Base-by-base conservation (phyloP, 805 yeast species). In the Candida ortonii region DNA sequence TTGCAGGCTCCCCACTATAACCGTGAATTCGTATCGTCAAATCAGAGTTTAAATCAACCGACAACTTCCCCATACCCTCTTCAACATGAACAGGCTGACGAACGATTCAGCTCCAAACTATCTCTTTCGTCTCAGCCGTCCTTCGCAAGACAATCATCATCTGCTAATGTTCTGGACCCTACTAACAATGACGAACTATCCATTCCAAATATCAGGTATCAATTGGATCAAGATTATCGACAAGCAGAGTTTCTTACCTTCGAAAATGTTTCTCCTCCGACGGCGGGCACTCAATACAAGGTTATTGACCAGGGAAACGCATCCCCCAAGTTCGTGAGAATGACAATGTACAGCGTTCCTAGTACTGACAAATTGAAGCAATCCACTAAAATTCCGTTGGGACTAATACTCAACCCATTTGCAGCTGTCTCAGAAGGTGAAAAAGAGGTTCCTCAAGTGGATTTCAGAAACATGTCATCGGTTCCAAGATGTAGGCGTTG, bases 401-500 rank as follows among this genome's bases (percentile, higher is more conserved):
- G 95, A 1, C 62, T 90, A 38, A 68, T 87, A 3, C 62, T 88
- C 15, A 75, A 86, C 34, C 98, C 98, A 4, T 87, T 93, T 67
- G 95, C 96, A 0, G 78, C 78, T 9, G 46, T 60, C 9, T 35
- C 22, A 6, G 60, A 67, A 1, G 74, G 71, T 30, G 80, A 71
- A 11, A 76, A 73, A 2, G 61, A 61, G 0, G 73, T 88, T 2
- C 94, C 95, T 0, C 68, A 71, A 4, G 79, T 81, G 5, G 89
- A 85, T 52, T 73, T 75, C 64, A 61, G 68, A 16, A 52, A 53
- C 6, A 53, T 66, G 25, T 69, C 69, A 11, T 86, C 87, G 1
- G 95, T 96, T 0, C 80, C 94, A 21, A 74, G 99, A 47, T 93
- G 99, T 62, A 74, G 77, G 46, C 80, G 97, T 43, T 93, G 99